Evolutionary conservation across 1,284 basidiomycete species (phyloP).

Genomic region (Bjerkandera adusta): DNA sequence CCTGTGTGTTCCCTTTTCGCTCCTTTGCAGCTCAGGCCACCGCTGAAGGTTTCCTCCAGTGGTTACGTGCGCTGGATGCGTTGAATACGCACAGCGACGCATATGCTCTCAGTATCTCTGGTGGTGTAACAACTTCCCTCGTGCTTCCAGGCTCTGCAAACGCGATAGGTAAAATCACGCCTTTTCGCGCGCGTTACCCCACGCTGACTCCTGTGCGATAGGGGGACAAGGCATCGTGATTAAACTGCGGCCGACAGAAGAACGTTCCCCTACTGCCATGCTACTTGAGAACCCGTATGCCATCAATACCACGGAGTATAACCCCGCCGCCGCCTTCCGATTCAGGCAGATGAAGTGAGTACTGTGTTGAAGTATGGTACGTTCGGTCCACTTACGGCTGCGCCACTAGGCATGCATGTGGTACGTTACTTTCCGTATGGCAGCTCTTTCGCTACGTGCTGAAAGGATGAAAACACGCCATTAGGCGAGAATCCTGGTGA

Average conservation of each 20-base stretch:
- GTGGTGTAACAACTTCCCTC: conserved; percentile 46
- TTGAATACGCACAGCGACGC: conserved; percentile 40
- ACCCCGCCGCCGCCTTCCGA: conserved; percentile 31
- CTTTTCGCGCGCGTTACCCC: background rate
- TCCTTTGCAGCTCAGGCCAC: background rate
- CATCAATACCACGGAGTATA: conserved; percentile 32
- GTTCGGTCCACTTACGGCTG: background rate
- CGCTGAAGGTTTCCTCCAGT: conserved; percentile 19
- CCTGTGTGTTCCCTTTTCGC: conserved; percentile 25
- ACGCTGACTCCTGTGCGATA: background rate
- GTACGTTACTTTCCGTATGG: conserved; percentile 6
- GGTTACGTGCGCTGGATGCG: conserved; percentile 46
- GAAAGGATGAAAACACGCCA: background rate
- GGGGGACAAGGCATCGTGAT: conserved; percentile 41
- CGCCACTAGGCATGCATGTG: conserved; percentile 29
- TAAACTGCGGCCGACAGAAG: conserved; percentile 46
- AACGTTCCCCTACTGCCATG: conserved; percentile 43
- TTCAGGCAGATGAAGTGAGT: conserved; percentile 48
- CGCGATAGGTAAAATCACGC: conserved; percentile 37
- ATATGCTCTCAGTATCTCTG: conserved; percentile 39
- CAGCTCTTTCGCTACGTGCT: background rate
- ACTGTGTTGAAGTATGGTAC: conserved; percentile 6
- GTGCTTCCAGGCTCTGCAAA: conserved; percentile 48
- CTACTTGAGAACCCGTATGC: conserved; percentile 47
- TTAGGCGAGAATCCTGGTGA: conserved; percentile 36